A percentile compares a stretch with the other conserved stretches of the same genome.
Evolutionary conservation across 1,284 basidiomycete genomes (phyloP).

Genomic region (Puccinia polysora): DNA sequence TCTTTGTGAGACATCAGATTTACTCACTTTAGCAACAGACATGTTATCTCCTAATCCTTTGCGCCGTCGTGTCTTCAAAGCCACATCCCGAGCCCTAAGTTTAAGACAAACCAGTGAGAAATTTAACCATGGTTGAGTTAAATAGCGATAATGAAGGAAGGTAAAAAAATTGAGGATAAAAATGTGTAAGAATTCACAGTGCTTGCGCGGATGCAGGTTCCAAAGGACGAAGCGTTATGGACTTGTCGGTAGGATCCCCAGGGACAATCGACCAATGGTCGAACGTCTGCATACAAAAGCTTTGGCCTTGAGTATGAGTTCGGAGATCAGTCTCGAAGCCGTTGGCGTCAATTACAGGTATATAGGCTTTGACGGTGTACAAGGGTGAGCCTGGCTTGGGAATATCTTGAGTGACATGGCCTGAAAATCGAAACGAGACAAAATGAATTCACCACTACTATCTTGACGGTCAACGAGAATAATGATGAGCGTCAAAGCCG

Average conservation of each 20-base stretch:
- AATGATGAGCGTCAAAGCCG: too few species aligned
- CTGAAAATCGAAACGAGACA: conserved; percentile 51
- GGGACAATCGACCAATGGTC: conserved; percentile 99
- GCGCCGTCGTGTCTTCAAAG: conserved; percentile 89
- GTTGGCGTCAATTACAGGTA: conserved; percentile 96
- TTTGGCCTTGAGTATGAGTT: conserved; percentile 94
- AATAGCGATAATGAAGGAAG: background rate
- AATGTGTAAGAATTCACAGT: conserved; percentile 51
- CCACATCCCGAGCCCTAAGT: conserved; percentile 75
- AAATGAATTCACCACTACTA: background rate
- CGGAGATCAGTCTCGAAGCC: conserved; percentile 97
- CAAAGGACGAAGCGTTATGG: conserved; percentile 86
- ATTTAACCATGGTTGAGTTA: background rate
- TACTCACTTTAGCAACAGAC: conserved; percentile 43
- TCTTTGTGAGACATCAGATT: background rate
- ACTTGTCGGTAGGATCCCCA: conserved; percentile 93
- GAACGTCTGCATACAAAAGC: conserved; percentile 91
- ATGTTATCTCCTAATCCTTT: conserved; percentile 72
- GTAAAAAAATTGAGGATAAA: background rate
- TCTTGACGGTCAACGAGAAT: background rate
- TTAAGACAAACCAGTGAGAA: conserved; percentile 49
- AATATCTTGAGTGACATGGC: conserved; percentile 94
- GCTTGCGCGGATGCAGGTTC: conserved; percentile 93
- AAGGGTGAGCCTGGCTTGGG: conserved; percentile 95
- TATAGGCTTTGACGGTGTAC: conserved; percentile 93